Percentiles rank a stretch among this genome's conserved stretches.
Evolutionary conservation across 2,329 filamentous ascomycete genomes (phyloP).

Genomic region (Hypoxylon sp.): DNA sequence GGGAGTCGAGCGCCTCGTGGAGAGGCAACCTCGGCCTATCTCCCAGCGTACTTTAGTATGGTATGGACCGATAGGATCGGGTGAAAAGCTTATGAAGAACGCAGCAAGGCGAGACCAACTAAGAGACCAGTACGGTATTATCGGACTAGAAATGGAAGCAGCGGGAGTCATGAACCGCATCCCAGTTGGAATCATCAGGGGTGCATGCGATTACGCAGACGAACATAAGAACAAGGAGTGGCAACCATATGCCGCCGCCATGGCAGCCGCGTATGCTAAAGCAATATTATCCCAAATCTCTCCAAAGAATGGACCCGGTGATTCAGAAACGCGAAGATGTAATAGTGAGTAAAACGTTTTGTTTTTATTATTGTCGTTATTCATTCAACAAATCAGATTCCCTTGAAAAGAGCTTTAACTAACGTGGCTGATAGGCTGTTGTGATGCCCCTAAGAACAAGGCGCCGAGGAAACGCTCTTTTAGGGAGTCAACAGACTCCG

Average conservation of each 20-base stretch:
- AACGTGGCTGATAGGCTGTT: background rate
- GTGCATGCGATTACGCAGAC: conserved; percentile 56
- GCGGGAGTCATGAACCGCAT: conserved; percentile 55
- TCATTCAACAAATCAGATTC: background rate
- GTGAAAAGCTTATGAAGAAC: conserved; percentile 54
- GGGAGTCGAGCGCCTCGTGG: conserved; percentile 12
- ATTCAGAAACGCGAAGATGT: background rate
- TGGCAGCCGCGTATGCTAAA: conserved; percentile 53
- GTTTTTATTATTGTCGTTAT: background rate
- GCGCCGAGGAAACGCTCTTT: background rate
- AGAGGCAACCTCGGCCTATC: conserved; percentile 41
- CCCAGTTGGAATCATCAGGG: conserved; percentile 54
- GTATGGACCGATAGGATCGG: conserved; percentile 56
- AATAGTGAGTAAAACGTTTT: background rate
- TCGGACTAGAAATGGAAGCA: conserved; percentile 56
- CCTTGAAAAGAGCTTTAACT: background rate
- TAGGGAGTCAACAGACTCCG: conserved; percentile 4
- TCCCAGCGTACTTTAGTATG: conserved; percentile 52
- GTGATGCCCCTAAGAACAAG: background rate
- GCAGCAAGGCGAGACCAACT: conserved; percentile 46
- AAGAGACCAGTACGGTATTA: conserved; percentile 50
- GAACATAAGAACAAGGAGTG: conserved; percentile 55
- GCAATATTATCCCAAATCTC: conserved; percentile 46
- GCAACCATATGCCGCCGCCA: conserved; percentile 57
- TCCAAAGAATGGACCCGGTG: background rate